Percentiles rank a stretch among this genome's conserved stretches.
Evolutionary conservation across 2,329 filamentous ascomycete species (phyloP).

Genomic region (Alternaria consortialis): DNA sequence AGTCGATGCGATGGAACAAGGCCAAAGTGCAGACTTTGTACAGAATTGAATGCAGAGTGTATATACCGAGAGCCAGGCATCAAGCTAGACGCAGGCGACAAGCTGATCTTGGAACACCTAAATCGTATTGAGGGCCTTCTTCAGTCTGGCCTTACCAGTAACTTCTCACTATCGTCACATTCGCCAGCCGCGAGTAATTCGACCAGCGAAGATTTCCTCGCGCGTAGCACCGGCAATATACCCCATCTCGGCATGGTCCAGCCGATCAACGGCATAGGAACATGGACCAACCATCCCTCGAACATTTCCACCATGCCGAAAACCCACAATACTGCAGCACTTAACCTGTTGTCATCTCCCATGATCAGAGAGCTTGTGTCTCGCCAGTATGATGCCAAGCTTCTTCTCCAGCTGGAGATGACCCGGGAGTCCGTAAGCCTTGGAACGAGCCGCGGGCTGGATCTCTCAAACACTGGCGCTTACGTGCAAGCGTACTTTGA

Average conservation of each 20-base stretch:
- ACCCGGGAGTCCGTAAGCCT: slow-evolving; percentile 75
- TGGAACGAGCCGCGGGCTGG: slow-evolving; percentile 67
- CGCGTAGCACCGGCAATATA: slow-evolving; percentile 49
- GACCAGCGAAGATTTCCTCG: slow-evolving; percentile 56
- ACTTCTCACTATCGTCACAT: slow-evolving; percentile 66
- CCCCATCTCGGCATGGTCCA: slow-evolving; percentile 51
- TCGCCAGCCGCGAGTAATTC: slow-evolving; percentile 57
- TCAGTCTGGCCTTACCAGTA: slow-evolving; percentile 71
- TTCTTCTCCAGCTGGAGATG: slow-evolving; percentile 84
- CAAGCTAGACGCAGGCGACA: slow-evolving; percentile 87
- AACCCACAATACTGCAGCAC: slow-evolving; percentile 79
- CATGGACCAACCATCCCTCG: slow-evolving; percentile 68
- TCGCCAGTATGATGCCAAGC: slow-evolving; percentile 79
- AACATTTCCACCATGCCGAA: slow-evolving; percentile 90
- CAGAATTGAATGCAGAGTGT: slow-evolving; percentile 82
- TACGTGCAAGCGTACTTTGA: slow-evolving; percentile 85
- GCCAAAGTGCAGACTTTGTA: slow-evolving; percentile 85
- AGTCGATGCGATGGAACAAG: slow-evolving; percentile 81
- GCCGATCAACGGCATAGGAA: slow-evolving; percentile 68
- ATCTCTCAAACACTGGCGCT: slow-evolving; percentile 75
- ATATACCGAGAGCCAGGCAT: slow-evolving; percentile 86
- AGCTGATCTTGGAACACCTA: slow-evolving; percentile 81
- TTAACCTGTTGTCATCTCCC: slow-evolving; percentile 82
- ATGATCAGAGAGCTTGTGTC: slow-evolving; percentile 81
- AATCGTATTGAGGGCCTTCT: slow-evolving; percentile 80